Conservation (phyloP, 2,329 filamentous ascomycete genomes). For the Colletotrichum viniferum region DNA sequence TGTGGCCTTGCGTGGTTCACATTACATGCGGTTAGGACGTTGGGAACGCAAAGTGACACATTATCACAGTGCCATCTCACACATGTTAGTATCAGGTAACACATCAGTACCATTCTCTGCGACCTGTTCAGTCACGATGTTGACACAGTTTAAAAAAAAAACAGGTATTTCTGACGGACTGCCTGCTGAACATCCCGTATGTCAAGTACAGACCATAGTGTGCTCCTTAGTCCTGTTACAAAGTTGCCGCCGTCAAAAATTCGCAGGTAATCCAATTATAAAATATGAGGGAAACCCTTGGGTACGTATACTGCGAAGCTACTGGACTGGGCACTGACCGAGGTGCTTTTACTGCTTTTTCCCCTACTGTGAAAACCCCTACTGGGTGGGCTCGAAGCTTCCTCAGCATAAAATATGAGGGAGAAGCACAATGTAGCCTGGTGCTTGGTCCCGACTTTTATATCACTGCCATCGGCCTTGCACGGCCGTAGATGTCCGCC, state of each 20-base stretch:
- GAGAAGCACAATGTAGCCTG: not conserved
- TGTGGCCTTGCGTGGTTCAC: not conserved
- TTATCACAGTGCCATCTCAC: too few relatives aligned
- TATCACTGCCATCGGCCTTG: not conserved
- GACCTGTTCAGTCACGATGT: not conserved
- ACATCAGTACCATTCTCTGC: too few relatives aligned
- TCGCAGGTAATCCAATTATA: fast-evolving
- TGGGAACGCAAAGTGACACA: not conserved
- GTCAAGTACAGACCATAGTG: not conserved
- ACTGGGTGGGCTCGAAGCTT: too few relatives aligned
- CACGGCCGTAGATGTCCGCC: not conserved
- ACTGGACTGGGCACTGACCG: too few relatives aligned
- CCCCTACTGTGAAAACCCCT: too few relatives aligned
- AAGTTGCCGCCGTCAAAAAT: fast-evolving
- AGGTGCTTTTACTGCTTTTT: too few relatives aligned
- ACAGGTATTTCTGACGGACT: not conserved
- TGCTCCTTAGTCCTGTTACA: not conserved
- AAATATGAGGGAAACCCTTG: fast-evolving
- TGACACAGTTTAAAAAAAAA: not conserved
- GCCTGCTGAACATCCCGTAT: fast-evolving
- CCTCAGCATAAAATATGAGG: fast-evolving
- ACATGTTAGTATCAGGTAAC: too few relatives aligned
- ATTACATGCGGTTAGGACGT: not conserved
- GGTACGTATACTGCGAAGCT: too few relatives aligned
- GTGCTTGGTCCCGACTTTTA: not conserved